Evolutionary conservation across 2,329 filamentous ascomycete genomes (phyloP).

Genomic region (Lasiodiplodia theobromae): DNA sequence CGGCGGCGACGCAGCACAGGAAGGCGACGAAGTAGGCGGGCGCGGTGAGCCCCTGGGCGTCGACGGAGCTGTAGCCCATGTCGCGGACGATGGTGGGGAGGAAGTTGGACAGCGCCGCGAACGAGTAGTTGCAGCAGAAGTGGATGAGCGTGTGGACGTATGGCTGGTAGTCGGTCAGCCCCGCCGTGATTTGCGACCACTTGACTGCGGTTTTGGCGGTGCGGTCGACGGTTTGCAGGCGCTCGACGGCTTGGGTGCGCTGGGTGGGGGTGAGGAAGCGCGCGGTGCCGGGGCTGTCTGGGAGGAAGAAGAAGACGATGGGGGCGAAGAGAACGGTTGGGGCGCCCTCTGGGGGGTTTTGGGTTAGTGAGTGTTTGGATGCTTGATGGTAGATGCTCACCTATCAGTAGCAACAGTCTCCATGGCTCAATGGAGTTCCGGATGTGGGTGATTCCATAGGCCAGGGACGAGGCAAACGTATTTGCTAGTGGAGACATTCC

Average conservation of each 20-base stretch:
- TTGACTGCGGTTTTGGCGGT: conserved; percentile 46
- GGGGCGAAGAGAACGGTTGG: conserved; percentile 41
- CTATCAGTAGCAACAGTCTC: conserved; percentile 44
- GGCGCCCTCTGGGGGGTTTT: conserved; percentile 34
- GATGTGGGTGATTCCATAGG: conserved; percentile 44
- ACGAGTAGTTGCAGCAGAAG: conserved; percentile 51
- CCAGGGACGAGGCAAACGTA: conserved; percentile 45
- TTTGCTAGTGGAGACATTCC: conserved; percentile 43
- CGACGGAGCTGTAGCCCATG: conserved; percentile 50
- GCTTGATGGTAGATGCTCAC: conserved; percentile 31
- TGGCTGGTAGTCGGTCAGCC: conserved; percentile 48
- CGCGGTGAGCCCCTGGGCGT: conserved; percentile 52
- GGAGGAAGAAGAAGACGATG: conserved; percentile 42
- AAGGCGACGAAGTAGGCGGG: conserved; percentile 53
- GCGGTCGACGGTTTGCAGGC: conserved; percentile 53
- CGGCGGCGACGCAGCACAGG: conserved; percentile 41
- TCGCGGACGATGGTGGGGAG: conserved; percentile 52
- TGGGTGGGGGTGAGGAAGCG: conserved; percentile 41
- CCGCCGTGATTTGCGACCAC: conserved; percentile 48
- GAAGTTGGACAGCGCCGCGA: conserved; percentile 51
- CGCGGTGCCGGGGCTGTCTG: conserved; percentile 41
- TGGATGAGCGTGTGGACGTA: conserved; percentile 48
- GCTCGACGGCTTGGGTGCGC: conserved; percentile 35
- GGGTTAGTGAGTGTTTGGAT: background rate
- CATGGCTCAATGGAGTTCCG: conserved; percentile 38